Percentiles rank a stretch among this genome's conserved stretches.
phyloP scores from a whole-genome alignment of 805 yeast species.

The Metschnikowia anglica region DNA sequence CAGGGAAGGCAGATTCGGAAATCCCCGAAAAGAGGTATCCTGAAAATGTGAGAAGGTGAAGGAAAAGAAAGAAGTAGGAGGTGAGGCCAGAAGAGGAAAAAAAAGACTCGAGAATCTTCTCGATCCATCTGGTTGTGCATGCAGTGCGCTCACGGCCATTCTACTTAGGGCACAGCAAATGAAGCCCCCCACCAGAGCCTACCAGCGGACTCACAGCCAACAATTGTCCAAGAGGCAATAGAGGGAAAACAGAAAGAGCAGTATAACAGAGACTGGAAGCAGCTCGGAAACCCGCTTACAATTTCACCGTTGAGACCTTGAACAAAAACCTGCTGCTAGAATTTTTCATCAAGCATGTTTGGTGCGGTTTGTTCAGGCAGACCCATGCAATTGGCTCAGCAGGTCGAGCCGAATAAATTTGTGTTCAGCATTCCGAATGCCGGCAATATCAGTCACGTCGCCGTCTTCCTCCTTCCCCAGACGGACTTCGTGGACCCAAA shows the following conservation, averaged over 20 bases:
- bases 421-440: conserved; percentile 64
- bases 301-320: too few species aligned
- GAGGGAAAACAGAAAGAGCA: background rate
- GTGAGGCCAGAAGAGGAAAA: conserved; percentile 15
- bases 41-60: background rate
- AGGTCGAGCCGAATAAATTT: conserved; percentile 67
- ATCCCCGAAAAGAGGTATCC: background rate
- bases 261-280: too few species aligned
- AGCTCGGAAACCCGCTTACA: too few species aligned
- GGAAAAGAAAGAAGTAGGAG: background rate
- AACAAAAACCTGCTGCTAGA: too few species aligned
- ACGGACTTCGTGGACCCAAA: conserved; percentile 60
- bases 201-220: too few species aligned
- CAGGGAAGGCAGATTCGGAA: background rate
- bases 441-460: conserved; percentile 68
- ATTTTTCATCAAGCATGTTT: conserved; percentile 48
- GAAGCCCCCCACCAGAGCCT: too few species aligned
- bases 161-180: conserved; percentile 6
- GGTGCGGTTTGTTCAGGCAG: conserved; percentile 78
- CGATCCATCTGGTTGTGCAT: conserved; percentile 10
- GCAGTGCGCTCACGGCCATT: conserved; percentile 3
- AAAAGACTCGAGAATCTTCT: conserved; percentile 13
- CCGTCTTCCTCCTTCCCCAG: conserved; percentile 83
- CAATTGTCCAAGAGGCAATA: background rate
- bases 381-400: conserved; percentile 56